Conservation (phyloP, 2,329 filamentous ascomycete species). For the Microsporum audouinii region DNA sequence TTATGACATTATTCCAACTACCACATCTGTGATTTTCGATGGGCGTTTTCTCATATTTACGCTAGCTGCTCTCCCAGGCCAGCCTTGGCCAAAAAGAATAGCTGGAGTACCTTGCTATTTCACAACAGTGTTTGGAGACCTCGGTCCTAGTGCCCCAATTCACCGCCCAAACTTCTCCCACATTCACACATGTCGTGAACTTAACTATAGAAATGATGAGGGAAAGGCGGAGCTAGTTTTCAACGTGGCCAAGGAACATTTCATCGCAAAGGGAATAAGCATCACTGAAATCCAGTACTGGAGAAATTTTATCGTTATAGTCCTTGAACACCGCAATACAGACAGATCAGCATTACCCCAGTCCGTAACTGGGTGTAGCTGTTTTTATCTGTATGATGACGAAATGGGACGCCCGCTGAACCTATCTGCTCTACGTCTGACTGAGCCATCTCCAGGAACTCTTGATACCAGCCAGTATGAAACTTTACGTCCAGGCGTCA, state of each 20-base stretch:
- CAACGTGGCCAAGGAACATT: constrained; percentile 8
- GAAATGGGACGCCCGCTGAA: constrained; percentile 7
- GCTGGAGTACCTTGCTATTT: constrained; percentile 13
- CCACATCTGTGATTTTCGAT: neutral
- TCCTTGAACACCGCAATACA: constrained; percentile 9
- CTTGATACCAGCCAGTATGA: constrained; percentile 9
- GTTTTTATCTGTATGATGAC: constrained; percentile 12
- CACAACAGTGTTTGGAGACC: neutral
- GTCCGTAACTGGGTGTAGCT: constrained; percentile 8
- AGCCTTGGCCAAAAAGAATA: constrained; percentile 19
- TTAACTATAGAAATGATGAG: neutral
- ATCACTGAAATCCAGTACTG: constrained; percentile 15
- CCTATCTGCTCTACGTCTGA: neutral
- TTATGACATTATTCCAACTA: neutral
- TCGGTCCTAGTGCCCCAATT: constrained; percentile 8
- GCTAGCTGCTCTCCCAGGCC: neutral
- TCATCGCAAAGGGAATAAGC: constrained; percentile 4
- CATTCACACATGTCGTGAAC: neutral
- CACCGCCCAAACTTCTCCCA: constrained; percentile 1
- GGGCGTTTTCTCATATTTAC: neutral
- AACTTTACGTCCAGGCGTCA: constrained; percentile 11
- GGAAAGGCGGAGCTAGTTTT: neutral
- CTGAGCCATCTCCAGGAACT: neutral
- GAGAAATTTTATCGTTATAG: constrained; percentile 11
- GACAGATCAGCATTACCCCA: constrained; percentile 8